These are phyloP conservation scores for Hansenula anomala DNA, from an alignment of 1,139 yeast species.

Conservation along the genomic window DNA sequence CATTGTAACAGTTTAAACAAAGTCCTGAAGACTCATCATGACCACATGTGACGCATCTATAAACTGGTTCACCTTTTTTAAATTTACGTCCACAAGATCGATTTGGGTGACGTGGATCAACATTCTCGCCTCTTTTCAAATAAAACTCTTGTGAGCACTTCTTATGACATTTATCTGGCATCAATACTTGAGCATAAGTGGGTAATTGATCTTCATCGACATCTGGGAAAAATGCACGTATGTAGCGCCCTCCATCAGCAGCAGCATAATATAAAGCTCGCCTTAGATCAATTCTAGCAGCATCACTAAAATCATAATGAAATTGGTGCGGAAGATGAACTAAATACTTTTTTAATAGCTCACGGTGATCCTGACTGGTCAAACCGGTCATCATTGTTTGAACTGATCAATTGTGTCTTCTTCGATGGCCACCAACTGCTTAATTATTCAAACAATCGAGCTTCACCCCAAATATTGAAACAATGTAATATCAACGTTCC, in stretches of 20 bases:
- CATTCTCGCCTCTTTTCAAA: constrained; percentile 26
- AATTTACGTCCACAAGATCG: constrained; percentile 77
- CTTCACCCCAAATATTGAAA: too few relatives aligned
- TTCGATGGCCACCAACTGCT: too few relatives aligned
- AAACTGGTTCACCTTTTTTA: constrained; percentile 81
- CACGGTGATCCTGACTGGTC: constrained; percentile 3
- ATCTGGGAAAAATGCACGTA: constrained; percentile 46
- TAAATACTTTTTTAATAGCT: constrained; percentile 18
- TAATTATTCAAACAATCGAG: too few relatives aligned
- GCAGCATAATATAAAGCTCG: constrained; percentile 47
- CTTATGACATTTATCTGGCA: constrained; percentile 19
- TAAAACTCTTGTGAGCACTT: constrained; percentile 18
- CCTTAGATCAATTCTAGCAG: constrained; percentile 33
- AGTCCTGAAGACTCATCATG: constrained; percentile 83
- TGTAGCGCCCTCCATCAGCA: constrained; percentile 43
- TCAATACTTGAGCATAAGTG: constrained; percentile 31
- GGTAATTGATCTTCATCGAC: constrained; percentile 23
- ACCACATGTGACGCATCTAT: constrained; percentile 79
- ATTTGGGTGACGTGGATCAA: constrained; percentile 52
- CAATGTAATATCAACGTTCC: too few relatives aligned
- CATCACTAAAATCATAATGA: constrained; percentile 13
- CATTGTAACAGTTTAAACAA: constrained; percentile 73
- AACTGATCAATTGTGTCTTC: too few relatives aligned
- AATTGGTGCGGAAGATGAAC: constrained; percentile 20
- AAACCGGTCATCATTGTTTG: neutral